phyloP scores from a whole-genome alignment of 257 asterid genomes.

The Nicotiana knightiana region DNA sequence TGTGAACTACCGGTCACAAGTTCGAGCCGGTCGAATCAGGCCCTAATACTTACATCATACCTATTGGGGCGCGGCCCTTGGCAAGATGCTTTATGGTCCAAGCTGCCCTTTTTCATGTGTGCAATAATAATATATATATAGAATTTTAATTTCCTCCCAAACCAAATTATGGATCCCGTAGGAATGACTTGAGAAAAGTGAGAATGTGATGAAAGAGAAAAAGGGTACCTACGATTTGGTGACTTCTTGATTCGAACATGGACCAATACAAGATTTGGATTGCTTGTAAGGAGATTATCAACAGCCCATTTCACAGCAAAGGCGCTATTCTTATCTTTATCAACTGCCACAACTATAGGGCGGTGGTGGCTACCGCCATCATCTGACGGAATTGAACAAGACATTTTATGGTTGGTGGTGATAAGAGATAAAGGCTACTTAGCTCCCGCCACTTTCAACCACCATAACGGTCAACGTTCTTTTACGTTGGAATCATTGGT shows the following conservation, averaged over 20 bases:
- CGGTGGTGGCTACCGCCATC: not conserved
- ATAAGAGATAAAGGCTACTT: not conserved
- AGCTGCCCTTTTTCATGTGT: not conserved
- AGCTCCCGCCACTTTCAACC: constrained; percentile 2
- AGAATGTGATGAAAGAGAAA: constrained; percentile 1
- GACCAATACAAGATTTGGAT: constrained; percentile 33
- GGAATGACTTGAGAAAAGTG: not conserved
- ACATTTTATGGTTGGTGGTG: constrained; percentile 1
- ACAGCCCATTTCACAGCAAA: constrained; percentile 61
- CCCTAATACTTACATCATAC: too few species aligned
- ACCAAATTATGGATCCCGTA: not conserved
- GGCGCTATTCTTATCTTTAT: constrained; percentile 48
- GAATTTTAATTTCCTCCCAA: not conserved
- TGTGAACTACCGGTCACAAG: too few species aligned
- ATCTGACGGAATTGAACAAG: not conserved
- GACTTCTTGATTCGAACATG: constrained; percentile 41
- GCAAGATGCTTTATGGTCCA: too few species aligned
- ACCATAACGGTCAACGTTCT: not conserved
- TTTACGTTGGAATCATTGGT: not conserved
- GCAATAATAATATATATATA: not conserved
- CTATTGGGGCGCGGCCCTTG: too few species aligned
- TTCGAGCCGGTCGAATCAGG: too few species aligned
- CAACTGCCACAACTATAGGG: constrained; percentile 51
- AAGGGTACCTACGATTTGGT: constrained; percentile 46
- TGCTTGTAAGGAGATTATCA: constrained; percentile 35